Evolutionary conservation across 1,284 basidiomycete species (phyloP), one percentile per base, ranked within the genome.

Genomic region (Somion occarium): DNA sequence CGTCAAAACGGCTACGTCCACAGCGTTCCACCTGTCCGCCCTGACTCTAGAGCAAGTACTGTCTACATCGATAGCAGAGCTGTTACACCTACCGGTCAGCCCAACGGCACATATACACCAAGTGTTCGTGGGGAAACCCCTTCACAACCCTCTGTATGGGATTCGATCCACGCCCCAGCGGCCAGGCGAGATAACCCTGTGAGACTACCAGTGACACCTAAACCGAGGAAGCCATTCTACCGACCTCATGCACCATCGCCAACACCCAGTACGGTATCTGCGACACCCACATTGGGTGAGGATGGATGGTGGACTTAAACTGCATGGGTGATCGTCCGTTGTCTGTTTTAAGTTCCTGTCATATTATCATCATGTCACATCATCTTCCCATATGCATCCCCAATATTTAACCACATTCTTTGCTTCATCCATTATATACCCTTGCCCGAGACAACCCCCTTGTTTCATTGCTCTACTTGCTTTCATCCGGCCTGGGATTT

Each of bases 91-190:
- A 66, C 64, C 5, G 62, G 61, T 5, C 58, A 56, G 27, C 48
- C 59, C 37, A 66, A 64, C 48, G 64, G 64, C 34, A 59, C 13
- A 3, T 34, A 53, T 38, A 46, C 47, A 11, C 59, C 62, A 38
- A 59, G 53, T 50, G 56, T 60, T 22, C 69, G 74, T 51, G 75
- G 69, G 39, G 64, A 67, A 44, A 79, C 82, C 2, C 77, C 78
- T 2, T 74, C 77, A 1, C 69, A 73, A 50, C 62, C 77, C 3
- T 83, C 83, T 2, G 83, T 87, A 5, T 80, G 80, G 76, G 82
- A 88, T 59, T 89, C 87, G 0, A 85, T 88, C 67, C 87, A 89
- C 57, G 85, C 85, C 18, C 84, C 86, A 13, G 65, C 61, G 37
- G 52, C 49, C 3, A 44, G 55, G 18, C 51, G 48, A 18, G 44